Base-by-base conservation (phyloP, 1,284 basidiomycete species). In the Pisolithus thermaeus region DNA sequence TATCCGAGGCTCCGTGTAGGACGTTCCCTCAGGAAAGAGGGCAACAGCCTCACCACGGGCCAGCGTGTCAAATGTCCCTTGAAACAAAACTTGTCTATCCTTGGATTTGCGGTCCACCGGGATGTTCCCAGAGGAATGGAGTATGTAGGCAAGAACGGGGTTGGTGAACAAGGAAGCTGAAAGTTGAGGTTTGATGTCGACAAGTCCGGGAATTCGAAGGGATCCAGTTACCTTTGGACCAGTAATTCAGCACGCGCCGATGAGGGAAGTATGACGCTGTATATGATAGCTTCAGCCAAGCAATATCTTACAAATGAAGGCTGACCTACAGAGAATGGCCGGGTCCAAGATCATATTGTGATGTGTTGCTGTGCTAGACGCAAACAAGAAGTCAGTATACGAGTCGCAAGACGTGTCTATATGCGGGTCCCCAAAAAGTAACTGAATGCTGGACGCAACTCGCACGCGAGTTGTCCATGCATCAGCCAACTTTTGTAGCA, bases 291-390 rank as follows among this genome's bases (percentile, higher is more conserved):
- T 54, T 52, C 54, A 52, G 59, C 35, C 47, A 56, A 51, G 51
- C 52, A 54, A 52, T 41, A 43, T 46, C 50, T 53, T 47, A 46
- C 49, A 47, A 50, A 45, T 16, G n/a, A 45, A 43, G 8, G 55
- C 23, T 44, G 48, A 75, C 87, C 66, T 68, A 94, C 92, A 88
- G 20, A 91, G 73, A 53, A 89, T 71, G 32, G 81, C 82, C 22
- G 89, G 88, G 70, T 94, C 92, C 32, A 95, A 78, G 75, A 92
- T 92, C 91, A 94, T 94, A 66, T 93, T 94, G 62, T 91, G 85
- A 67, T 94, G 92, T 6, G 90, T 92, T 50, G 89, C 88, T 20
- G 88, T 83, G 52, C 91, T 92, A 61, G 20, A 37, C 52, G 55
- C 56, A 41, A 45, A 56, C 52, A 41, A 43, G 18, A 5, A 35